phyloP scores from a whole-genome alignment of 257 asterid genomes.

The Phtheirospermum japonicum region DNA sequence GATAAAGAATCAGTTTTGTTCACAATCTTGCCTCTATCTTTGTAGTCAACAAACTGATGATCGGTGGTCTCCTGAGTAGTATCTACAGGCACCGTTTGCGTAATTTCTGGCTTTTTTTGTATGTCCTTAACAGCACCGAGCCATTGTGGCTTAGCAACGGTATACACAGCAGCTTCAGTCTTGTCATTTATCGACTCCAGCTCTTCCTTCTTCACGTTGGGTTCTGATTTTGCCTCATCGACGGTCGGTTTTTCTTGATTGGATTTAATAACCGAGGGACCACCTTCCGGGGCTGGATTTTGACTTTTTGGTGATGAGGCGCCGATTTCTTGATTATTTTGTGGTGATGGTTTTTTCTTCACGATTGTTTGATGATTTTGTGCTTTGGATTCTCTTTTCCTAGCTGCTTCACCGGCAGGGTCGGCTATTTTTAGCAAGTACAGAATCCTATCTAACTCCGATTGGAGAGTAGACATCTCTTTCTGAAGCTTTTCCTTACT shows the following conservation, averaged over 20 bases:
- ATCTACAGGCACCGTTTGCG: slow-evolving; percentile 34
- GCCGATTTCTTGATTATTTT: slow-evolving; percentile 20
- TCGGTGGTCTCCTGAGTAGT: slow-evolving; percentile 44
- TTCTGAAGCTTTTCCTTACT: slow-evolving; percentile 54
- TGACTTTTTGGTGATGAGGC: slow-evolving; percentile 32
- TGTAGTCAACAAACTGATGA: slow-evolving; percentile 71
- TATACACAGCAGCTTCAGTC: slow-evolving; percentile 37
- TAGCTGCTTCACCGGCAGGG: slow-evolving; percentile 87
- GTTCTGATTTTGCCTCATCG: slow-evolving; percentile 37
- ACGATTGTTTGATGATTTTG: slow-evolving; percentile 37
- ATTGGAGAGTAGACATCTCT: slow-evolving; percentile 61
- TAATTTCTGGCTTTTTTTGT: slow-evolving; percentile 45
- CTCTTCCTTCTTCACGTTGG: slow-evolving; percentile 37
- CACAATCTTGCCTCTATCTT: slow-evolving; percentile 60
- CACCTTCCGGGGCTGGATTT: slow-evolving; percentile 34
- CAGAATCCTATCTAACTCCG: slow-evolving; percentile 77
- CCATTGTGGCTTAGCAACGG: slow-evolving; percentile 81
- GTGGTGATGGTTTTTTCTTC: slow-evolving; percentile 26
- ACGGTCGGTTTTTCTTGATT: slow-evolving; percentile 30
- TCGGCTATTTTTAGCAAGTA: slow-evolving; percentile 93
- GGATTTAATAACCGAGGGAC: slow-evolving; percentile 27
- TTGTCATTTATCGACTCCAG: slow-evolving; percentile 34
- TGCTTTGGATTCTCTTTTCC: slow-evolving; percentile 50
- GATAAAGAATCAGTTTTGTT: slow-evolving; percentile 34
- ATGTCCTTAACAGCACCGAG: slow-evolving; percentile 80